A percentile compares a stretch with the other conserved stretches of the same genome.
These are phyloP conservation scores for Aspergillus olivimuriae DNA, from an alignment of 495 filamentous ascomycete species.

Conservation along the genomic window DNA sequence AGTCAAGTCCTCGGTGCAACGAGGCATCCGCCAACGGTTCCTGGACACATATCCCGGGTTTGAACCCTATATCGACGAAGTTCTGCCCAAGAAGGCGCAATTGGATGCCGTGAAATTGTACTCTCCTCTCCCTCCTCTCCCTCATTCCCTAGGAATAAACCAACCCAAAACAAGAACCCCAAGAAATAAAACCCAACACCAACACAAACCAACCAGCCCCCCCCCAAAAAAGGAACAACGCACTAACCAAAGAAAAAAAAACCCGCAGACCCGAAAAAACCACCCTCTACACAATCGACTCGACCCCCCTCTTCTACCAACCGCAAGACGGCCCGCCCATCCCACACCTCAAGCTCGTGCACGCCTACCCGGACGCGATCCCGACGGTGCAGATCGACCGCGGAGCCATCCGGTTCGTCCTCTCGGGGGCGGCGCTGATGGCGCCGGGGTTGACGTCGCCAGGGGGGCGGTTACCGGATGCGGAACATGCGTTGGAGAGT, in stretches of 20 bases:
- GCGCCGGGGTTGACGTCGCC: conserved; percentile 80
- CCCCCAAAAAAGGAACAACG: conserved; percentile 1
- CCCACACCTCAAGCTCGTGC: conserved; percentile 74
- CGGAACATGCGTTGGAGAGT: conserved; percentile 51
- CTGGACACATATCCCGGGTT: conserved; percentile 80
- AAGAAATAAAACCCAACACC: conserved; percentile 2
- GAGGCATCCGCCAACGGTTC: conserved; percentile 73
- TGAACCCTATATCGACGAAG: conserved; percentile 83
- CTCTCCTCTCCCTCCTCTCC: conserved; percentile 2
- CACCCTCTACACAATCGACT: conserved; percentile 76
- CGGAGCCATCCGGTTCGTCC: conserved; percentile 93
- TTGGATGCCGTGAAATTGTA: conserved; percentile 84
- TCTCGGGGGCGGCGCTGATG: conserved; percentile 91
- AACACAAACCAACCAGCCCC: neutral
- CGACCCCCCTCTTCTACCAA: conserved; percentile 82
- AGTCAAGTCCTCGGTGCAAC: conserved; percentile 94
- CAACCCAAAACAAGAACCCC: too few relatives aligned
- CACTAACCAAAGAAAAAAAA: neutral
- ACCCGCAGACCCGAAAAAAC: conserved; percentile 68
- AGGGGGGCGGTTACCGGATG: conserved; percentile 68
- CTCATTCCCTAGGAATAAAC: too few relatives aligned
- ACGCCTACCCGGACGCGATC: conserved; percentile 48
- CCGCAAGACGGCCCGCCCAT: conserved; percentile 71
- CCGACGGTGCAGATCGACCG: conserved; percentile 68
- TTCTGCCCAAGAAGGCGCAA: conserved; percentile 93